Evolutionary conservation across 1,139 yeast species (phyloP).

Genomic region (Candida frijolesensis): DNA sequence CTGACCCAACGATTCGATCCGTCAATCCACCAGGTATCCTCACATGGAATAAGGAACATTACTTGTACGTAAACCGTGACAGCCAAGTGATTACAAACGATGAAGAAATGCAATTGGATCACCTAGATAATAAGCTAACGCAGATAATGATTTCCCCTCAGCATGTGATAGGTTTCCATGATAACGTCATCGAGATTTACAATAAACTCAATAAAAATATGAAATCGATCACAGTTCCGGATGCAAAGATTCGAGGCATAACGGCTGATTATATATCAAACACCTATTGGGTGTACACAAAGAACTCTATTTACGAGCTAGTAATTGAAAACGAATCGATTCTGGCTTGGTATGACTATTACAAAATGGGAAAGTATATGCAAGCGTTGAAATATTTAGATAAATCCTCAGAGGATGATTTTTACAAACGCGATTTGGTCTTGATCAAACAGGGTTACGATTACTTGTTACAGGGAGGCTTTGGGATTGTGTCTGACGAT

Average conservation of each 20-base stretch:
- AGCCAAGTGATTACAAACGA: conserved; percentile 31
- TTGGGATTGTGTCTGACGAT: conserved; percentile 32
- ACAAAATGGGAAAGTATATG: conserved; percentile 63
- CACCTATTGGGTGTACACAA: conserved; percentile 25
- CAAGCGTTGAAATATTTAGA: conserved; percentile 61
- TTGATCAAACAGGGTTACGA: conserved; percentile 65
- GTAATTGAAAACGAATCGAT: conserved; percentile 67
- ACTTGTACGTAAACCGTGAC: conserved; percentile 10
- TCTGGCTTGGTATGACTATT: conserved; percentile 76
- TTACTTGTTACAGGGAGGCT: conserved; percentile 47
- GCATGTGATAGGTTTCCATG: conserved; percentile 25
- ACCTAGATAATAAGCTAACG: conserved; percentile 7
- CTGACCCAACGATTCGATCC: conserved; percentile 18
- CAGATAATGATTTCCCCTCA: conserved; percentile 25
- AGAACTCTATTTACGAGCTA: conserved; percentile 42
- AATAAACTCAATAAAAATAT: conserved; percentile 26
- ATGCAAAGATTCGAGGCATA: conserved; percentile 55
- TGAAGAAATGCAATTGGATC: conserved; percentile 24
- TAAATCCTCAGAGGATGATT: conserved; percentile 24
- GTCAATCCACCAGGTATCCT: conserved; percentile 7
- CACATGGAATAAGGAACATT: conserved; percentile 7
- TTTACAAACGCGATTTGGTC: conserved; percentile 56
- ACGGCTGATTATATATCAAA: conserved; percentile 55
- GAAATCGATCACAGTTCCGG: conserved; percentile 12
- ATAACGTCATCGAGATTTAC: conserved; percentile 22